Evolutionary conservation across 2,329 filamentous ascomycete genomes (phyloP).

Genomic region (Fusarium decemcellulare): DNA sequence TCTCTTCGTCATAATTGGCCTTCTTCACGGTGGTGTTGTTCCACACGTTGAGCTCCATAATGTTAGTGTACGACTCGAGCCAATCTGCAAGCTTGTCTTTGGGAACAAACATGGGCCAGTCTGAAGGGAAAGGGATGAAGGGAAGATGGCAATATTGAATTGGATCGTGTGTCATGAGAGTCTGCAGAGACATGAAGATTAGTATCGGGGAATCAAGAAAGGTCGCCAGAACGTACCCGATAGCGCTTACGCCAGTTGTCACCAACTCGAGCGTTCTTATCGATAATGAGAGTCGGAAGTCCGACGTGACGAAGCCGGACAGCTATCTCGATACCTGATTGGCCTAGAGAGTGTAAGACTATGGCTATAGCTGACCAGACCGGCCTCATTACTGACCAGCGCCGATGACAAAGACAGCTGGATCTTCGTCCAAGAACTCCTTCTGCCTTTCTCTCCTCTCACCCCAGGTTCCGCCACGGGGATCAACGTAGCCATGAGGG

Average conservation of each 20-base stretch:
- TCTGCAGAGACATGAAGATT: constrained; percentile 12
- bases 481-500: constrained; percentile 44
- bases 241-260: constrained; percentile 67
- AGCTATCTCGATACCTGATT: constrained; percentile 22
- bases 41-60: constrained; percentile 65
- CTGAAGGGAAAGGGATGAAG: constrained; percentile 42
- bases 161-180: constrained; percentile 41
- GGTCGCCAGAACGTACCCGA: constrained; percentile 31
- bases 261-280: constrained; percentile 60
- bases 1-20: constrained; percentile 54
- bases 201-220: rapidly evolving
- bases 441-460: constrained; percentile 44
- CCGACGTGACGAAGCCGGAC: constrained; percentile 45
- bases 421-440: constrained; percentile 49
- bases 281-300: constrained; percentile 56
- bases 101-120: constrained; percentile 52
- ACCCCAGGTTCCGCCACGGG: constrained; percentile 35
- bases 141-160: constrained; percentile 39
- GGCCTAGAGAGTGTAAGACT: constrained; percentile 9
- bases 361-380: no score
- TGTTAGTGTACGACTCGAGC: constrained; percentile 62
- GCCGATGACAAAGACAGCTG: constrained; percentile 50
- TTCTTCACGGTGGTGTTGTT: constrained; percentile 55
- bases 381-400: constrained; percentile 4
- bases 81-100: constrained; percentile 64